These are phyloP conservation scores for Lecanicillium sp. DNA, from an alignment of 2,329 filamentous ascomycete species.

Conservation along the genomic window DNA sequence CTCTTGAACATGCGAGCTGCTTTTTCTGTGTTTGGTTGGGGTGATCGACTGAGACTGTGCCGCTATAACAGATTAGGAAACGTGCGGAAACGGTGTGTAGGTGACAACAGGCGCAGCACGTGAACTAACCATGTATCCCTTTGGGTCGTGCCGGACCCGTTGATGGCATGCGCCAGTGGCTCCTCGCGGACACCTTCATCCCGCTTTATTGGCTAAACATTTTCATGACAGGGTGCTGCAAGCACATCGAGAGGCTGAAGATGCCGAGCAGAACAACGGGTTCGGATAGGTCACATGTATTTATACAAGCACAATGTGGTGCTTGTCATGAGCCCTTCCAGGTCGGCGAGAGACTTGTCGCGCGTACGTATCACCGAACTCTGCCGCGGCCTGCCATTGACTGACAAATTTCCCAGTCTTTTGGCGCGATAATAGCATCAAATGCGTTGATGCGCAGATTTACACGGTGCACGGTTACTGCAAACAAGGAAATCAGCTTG, in stretches of 20 bases:
- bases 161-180: too few relatives aligned
- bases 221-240: too few relatives aligned
- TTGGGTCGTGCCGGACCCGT: too few relatives aligned
- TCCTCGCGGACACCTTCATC: too few relatives aligned
- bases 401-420: background rate
- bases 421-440: background rate
- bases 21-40: too few relatives aligned
- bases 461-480: background rate
- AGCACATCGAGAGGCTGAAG: background rate
- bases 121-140: too few relatives aligned
- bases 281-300: background rate
- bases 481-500: background rate
- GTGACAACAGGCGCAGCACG: too few relatives aligned
- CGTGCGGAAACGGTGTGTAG: too few relatives aligned
- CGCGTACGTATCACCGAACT: background rate
- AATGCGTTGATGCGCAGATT: conserved; percentile 1
- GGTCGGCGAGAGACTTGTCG: background rate
- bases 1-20: too few relatives aligned
- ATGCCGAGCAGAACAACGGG: background rate
- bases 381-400: background rate
- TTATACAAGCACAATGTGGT: conserved; percentile 3
- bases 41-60: too few relatives aligned
- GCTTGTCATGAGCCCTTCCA: conserved; percentile 7
- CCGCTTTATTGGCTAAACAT: too few relatives aligned
- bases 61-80: too few relatives aligned